These are phyloP conservation scores for Blastobotrys peoriensis DNA, from an alignment of 805 yeast species.

Conservation along the genomic window DNA sequence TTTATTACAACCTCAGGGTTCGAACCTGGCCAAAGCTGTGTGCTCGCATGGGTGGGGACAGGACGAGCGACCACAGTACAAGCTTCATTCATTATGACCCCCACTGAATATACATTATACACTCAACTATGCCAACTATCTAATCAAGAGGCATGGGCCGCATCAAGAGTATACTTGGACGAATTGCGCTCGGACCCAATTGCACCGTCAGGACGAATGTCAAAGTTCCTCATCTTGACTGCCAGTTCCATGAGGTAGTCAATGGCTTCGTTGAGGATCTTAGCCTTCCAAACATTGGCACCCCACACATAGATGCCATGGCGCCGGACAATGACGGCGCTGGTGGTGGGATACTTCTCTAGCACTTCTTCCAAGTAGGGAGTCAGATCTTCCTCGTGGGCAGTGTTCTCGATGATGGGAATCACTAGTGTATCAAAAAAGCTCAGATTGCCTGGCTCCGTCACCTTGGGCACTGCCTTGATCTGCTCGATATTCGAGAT, in stretches of 20 bases:
- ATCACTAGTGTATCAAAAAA: slow-evolving; percentile 70
- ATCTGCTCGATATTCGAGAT: slow-evolving; percentile 85
- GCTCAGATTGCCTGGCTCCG: slow-evolving; percentile 61
- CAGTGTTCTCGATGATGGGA: slow-evolving; percentile 88
- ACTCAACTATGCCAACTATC: too few relatives aligned
- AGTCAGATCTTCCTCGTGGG: slow-evolving; percentile 79
- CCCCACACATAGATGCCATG: slow-evolving; percentile 99
- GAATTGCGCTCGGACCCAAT: slow-evolving; percentile 24
- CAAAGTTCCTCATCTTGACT: slow-evolving; percentile 68
- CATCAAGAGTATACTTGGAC: too few relatives aligned
- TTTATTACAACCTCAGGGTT: too few relatives aligned
- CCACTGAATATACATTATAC: too few relatives aligned
- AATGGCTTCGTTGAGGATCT: slow-evolving; percentile 85
- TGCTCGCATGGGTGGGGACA: too few relatives aligned
- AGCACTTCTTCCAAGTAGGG: slow-evolving; percentile 56
- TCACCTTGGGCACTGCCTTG: slow-evolving; percentile 76
- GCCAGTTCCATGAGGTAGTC: slow-evolving; percentile 85
- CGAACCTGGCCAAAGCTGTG: too few relatives aligned
- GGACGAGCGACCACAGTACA: too few relatives aligned
- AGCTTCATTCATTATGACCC: too few relatives aligned
- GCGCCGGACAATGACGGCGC: slow-evolving; percentile 85
- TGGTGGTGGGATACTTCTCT: slow-evolving; percentile 62
- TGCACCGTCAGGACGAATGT: slow-evolving; percentile 39
- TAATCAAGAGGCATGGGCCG: too few relatives aligned
- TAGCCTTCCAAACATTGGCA: slow-evolving; percentile 84